phyloP scores from a whole-genome alignment of 495 filamentous ascomycete species.

The Melanomma pulvis-pyrius region DNA sequence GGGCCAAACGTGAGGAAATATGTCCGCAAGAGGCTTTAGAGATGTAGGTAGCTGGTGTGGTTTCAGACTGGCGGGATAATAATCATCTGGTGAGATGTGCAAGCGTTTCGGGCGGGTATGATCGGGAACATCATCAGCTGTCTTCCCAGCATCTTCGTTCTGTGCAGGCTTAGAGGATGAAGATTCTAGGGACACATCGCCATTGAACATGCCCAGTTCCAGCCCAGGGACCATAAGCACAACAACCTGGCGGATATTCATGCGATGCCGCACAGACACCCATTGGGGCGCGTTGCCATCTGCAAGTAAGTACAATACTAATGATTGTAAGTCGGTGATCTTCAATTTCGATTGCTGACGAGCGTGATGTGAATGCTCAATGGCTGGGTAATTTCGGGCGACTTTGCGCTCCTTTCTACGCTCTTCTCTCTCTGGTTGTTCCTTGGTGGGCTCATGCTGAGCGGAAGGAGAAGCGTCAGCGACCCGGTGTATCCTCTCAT shows the following conservation, averaged over 20 bases:
- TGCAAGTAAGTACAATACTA: slow-evolving; percentile 87
- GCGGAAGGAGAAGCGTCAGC: background rate
- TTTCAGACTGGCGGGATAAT: slow-evolving; percentile 70
- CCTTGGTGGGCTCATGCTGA: background rate
- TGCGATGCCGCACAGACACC: slow-evolving; percentile 77
- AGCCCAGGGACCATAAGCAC: slow-evolving; percentile 93
- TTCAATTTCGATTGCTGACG: slow-evolving; percentile 74
- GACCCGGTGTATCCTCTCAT: background rate
- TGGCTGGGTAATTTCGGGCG: slow-evolving; percentile 66
- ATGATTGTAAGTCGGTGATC: slow-evolving; percentile 74
- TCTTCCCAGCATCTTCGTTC: background rate
- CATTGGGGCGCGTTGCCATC: slow-evolving; percentile 84
- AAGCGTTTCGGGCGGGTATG: slow-evolving; percentile 6
- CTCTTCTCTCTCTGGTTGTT: slow-evolving; percentile 22
- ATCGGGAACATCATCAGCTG: background rate
- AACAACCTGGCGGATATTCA: slow-evolving; percentile 78
- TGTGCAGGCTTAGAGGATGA: background rate
- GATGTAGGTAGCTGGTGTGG: slow-evolving; percentile 61
- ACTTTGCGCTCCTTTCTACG: slow-evolving; percentile 32
- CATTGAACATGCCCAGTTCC: slow-evolving; percentile 86
- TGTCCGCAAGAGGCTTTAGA: slow-evolving; percentile 71
- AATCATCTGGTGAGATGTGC: slow-evolving; percentile 56
- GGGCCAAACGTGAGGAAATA: slow-evolving; percentile 89
- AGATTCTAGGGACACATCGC: slow-evolving; percentile 43
- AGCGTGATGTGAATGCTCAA: slow-evolving; percentile 67